phyloP scores from a whole-genome alignment of 73 alveolate species.

The Tetrahymena elliotti region DNA sequence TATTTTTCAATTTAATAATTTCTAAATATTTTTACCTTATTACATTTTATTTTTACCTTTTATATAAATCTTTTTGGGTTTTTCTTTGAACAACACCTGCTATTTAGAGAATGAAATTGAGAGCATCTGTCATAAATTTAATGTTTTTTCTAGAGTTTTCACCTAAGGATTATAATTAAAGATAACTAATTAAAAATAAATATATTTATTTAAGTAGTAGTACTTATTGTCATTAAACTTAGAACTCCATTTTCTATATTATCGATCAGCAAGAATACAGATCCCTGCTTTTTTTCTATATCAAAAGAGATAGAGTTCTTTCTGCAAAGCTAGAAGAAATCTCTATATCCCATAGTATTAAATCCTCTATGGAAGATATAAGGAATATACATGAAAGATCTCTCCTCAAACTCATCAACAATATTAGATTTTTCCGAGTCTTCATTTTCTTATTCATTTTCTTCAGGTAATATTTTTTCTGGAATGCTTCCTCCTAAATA shows the following conservation, averaged over 20 bases:
- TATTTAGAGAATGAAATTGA: background rate
- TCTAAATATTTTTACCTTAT: background rate
- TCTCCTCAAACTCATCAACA: conserved; percentile 8
- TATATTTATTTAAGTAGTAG: background rate
- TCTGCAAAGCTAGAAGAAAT: conserved; percentile 78
- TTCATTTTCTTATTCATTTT: background rate
- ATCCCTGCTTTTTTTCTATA: conserved; percentile 56
- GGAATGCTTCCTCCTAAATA: conserved; percentile 7
- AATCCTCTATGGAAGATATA: conserved; percentile 70
- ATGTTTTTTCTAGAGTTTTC: conserved; percentile 27
- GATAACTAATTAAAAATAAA: background rate
- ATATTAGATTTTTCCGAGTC: background rate
- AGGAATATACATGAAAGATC: conserved; percentile 51
- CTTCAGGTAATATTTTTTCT: background rate
- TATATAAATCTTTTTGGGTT: background rate
- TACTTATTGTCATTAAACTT: conserved; percentile 61
- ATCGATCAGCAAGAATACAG: conserved; percentile 58
- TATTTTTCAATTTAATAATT: background rate
- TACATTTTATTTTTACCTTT: background rate
- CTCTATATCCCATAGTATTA: conserved; percentile 52
- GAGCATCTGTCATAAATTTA: background rate
- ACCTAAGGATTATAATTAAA: background rate
- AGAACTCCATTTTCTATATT: conserved; percentile 59
- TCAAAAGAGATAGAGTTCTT: conserved; percentile 70
- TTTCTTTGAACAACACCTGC: background rate